Evolutionary conservation across 2,329 filamentous ascomycete genomes (phyloP).

Genomic region (Colletotrichum acutatum): DNA sequence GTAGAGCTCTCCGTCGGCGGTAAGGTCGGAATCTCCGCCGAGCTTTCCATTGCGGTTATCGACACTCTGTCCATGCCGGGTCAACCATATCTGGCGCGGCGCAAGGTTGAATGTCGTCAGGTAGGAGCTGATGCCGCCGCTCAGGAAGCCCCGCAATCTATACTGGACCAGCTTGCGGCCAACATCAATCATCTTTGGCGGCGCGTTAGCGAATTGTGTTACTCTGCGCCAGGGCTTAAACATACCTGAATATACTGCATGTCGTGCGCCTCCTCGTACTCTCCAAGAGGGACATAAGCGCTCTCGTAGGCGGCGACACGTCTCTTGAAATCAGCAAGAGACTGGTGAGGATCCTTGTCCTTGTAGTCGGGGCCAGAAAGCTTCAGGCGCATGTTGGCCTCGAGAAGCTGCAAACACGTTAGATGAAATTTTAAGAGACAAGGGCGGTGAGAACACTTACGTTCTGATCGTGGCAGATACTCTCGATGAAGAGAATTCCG

Average conservation of each 20-base stretch:
- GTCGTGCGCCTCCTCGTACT: slow-evolving; percentile 89
- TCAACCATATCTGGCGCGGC: slow-evolving; percentile 97
- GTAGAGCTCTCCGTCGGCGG: slow-evolving; percentile 82
- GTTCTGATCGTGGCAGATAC: slow-evolving; percentile 85
- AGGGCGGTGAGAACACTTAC: slow-evolving; percentile 46
- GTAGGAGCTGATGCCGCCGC: slow-evolving; percentile 92
- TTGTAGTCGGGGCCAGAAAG: slow-evolving; percentile 96
- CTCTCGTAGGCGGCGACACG: slow-evolving; percentile 94
- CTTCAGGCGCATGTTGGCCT: slow-evolving; percentile 97
- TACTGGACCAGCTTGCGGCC: slow-evolving; percentile 93
- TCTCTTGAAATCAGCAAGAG: slow-evolving; percentile 90
- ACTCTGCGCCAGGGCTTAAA: neutral
- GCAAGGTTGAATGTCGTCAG: slow-evolving; percentile 97
- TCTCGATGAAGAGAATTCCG: slow-evolving; percentile 95
- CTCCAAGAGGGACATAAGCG: slow-evolving; percentile 89
- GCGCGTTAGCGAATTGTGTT: slow-evolving; percentile 39
- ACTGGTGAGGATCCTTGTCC: slow-evolving; percentile 87
- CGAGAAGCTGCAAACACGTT: slow-evolving; percentile 70
- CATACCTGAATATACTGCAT: slow-evolving; percentile 89
- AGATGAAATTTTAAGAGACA: slow-evolving; percentile 14
- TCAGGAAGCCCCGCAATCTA: slow-evolving; percentile 90
- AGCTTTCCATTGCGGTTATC: slow-evolving; percentile 92
- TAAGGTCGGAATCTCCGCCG: slow-evolving; percentile 89
- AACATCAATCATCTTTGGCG: slow-evolving; percentile 88
- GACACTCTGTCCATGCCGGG: slow-evolving; percentile 88